phyloP scores from a whole-genome alignment of 805 yeast species.

The Saccharomycopsis sp. region DNA sequence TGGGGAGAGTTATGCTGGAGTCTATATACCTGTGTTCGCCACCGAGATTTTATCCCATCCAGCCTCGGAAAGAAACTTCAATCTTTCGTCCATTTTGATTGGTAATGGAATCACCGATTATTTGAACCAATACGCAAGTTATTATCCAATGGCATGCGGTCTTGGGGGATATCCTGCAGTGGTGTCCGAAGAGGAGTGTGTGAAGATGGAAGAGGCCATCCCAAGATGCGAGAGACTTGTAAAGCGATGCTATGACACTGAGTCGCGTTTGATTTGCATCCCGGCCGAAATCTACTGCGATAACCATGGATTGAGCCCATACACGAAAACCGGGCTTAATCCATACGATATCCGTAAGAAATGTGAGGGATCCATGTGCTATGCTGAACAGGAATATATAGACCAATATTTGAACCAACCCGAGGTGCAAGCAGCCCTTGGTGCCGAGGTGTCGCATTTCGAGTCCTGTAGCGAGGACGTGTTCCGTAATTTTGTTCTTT shows the following conservation, averaged over 20 bases:
- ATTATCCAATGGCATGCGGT: constrained; percentile 94
- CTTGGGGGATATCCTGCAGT: constrained; percentile 77
- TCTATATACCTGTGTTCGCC: constrained; percentile 88
- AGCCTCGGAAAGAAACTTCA: constrained; percentile 46
- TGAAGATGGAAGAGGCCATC: constrained; percentile 54
- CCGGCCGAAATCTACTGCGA: constrained; percentile 92
- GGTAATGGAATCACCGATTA: constrained; percentile 93
- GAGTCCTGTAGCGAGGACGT: constrained; percentile 77
- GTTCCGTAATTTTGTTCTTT: constrained; percentile 71
- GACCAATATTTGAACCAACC: constrained; percentile 74
- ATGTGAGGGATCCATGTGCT: constrained; percentile 59
- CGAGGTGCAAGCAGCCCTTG: constrained; percentile 73
- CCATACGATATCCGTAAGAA: constrained; percentile 82
- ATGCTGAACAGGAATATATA: constrained; percentile 66
- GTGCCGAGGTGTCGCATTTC: constrained; percentile 81
- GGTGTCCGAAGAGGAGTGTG: constrained; percentile 73
- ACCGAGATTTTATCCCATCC: constrained; percentile 66
- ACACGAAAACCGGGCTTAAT: constrained; percentile 80
- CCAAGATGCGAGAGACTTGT: constrained; percentile 76
- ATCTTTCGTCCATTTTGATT: constrained; percentile 70
- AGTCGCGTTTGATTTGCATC: constrained; percentile 77
- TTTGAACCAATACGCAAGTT: constrained; percentile 66
- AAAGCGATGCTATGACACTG: constrained; percentile 68
- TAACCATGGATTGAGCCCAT: constrained; percentile 77
- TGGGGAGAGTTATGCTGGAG: constrained; percentile 93